A percentile compares a stretch with the other conserved stretches of the same genome.
phyloP scores from a whole-genome alignment of 176 grass and related monocot genomes.

The Panicum miliaceum region DNA sequence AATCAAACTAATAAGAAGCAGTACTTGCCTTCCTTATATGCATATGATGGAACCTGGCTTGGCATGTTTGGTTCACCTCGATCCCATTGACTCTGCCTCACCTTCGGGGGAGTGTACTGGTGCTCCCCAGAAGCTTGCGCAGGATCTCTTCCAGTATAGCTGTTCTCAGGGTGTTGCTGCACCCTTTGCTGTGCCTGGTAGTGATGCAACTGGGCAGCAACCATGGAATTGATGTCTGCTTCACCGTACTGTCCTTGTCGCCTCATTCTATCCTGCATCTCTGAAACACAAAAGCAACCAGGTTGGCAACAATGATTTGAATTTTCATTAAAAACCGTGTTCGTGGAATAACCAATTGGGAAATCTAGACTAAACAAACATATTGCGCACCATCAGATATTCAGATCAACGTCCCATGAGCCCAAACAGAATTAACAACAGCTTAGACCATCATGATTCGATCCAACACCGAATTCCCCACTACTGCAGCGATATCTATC shows the following conservation, averaged over 20 bases:
- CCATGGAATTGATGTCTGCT: slow-evolving; percentile 53
- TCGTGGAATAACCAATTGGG: neutral
- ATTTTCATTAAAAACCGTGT: neutral
- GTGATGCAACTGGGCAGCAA: slow-evolving; percentile 68
- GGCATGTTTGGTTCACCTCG: slow-evolving; percentile 53
- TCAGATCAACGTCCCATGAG: neutral
- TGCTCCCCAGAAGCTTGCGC: slow-evolving; percentile 53
- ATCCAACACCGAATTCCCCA: neutral
- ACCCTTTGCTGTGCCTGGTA: slow-evolving; percentile 68
- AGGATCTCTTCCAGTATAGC: slow-evolving; percentile 56
- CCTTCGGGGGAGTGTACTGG: slow-evolving; percentile 55
- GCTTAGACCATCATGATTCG: neutral
- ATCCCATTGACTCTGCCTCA: slow-evolving; percentile 77
- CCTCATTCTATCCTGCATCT: slow-evolving; percentile 58
- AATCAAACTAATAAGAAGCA: slow-evolving; percentile 34
- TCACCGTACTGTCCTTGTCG: slow-evolving; percentile 66
- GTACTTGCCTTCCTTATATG: slow-evolving; percentile 60
- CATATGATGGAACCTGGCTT: slow-evolving; percentile 53
- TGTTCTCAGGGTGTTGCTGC: slow-evolving; percentile 58
- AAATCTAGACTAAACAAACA: neutral
- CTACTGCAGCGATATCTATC: neutral
- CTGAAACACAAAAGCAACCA: neutral
- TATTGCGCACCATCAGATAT: neutral
- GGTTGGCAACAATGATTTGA: slow-evolving; percentile 23
- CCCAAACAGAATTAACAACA: slow-evolving; percentile 12